phyloP scores from a whole-genome alignment of 2,329 filamentous ascomycete species.

The Claviceps africana region DNA sequence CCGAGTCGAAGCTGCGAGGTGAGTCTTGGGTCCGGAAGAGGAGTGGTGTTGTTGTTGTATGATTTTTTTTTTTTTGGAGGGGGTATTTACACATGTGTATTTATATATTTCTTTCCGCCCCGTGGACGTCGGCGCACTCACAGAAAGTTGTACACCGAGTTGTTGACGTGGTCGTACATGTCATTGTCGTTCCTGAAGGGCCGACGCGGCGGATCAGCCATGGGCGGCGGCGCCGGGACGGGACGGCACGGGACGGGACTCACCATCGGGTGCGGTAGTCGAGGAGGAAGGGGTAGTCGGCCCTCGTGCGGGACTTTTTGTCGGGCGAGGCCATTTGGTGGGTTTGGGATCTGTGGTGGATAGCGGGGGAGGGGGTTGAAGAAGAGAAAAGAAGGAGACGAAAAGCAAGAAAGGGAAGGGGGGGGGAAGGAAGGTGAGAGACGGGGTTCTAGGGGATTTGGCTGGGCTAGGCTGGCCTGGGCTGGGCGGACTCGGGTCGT shows the following conservation, averaged over 20 bases:
- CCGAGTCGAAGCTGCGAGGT: constrained; percentile 59
- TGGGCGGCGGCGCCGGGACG: not conserved
- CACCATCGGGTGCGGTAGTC: constrained; percentile 83
- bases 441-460: too few species aligned
- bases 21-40: not conserved
- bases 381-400: not conserved
- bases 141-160: constrained; percentile 73
- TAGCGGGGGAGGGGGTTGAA: not conserved
- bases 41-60: too few species aligned
- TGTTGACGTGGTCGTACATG: constrained; percentile 92
- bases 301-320: constrained; percentile 45
- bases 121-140: constrained; percentile 25
- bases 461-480: too few species aligned
- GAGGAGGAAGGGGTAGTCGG: constrained; percentile 64
- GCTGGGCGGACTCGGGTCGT: too few species aligned
- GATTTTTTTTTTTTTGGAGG: not conserved
- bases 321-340: constrained; percentile 1
- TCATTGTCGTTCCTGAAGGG: constrained; percentile 69
- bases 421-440: too few species aligned
- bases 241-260: constrained; percentile 9
- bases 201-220: too few species aligned
- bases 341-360: too few species aligned
- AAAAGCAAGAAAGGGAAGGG: not conserved
- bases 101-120: too few species aligned
- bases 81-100: too few species aligned